Percentiles rank a stretch among this genome's conserved stretches.
phyloP scores from a whole-genome alignment of 768 basidiomycete genomes.

The Russula ochroleuca region DNA sequence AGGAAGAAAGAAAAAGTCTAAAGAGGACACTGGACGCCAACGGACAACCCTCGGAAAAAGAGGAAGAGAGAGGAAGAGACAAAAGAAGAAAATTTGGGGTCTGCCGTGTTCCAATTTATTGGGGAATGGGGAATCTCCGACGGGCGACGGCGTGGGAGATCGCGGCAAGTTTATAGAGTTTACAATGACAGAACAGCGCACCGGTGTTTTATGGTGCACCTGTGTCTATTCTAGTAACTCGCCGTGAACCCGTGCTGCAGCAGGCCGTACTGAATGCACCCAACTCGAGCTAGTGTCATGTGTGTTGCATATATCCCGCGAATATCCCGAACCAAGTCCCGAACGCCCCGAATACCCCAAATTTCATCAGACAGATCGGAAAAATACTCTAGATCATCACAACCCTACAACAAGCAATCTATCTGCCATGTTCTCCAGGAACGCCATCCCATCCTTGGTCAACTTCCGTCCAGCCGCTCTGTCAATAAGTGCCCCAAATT shows the following conservation, averaged over 20 bases:
- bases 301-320: no score
- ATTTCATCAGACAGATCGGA: no score
- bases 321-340: no score
- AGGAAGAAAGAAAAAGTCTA: neutral
- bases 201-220: no score
- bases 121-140: neutral
- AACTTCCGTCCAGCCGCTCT: constrained; percentile 64
- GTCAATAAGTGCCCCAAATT: constrained; percentile 67
- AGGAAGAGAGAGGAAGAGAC: neutral
- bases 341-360: no score
- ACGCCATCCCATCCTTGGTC: constrained; percentile 73
- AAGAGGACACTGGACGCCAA: neutral
- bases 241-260: no score
- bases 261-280: no score
- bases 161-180: no score
- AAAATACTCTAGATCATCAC: neutral
- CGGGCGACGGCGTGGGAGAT: no score
- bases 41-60: neutral
- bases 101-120: neutral
- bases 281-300: no score
- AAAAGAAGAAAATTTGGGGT: neutral
- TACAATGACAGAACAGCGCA: no score
- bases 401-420: constrained; percentile 43
- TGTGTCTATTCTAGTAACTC: no score
- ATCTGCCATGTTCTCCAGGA: constrained; percentile 57